phyloP scores from a whole-genome alignment of 805 yeast genomes.

The Cyberlindnera veronae region DNA sequence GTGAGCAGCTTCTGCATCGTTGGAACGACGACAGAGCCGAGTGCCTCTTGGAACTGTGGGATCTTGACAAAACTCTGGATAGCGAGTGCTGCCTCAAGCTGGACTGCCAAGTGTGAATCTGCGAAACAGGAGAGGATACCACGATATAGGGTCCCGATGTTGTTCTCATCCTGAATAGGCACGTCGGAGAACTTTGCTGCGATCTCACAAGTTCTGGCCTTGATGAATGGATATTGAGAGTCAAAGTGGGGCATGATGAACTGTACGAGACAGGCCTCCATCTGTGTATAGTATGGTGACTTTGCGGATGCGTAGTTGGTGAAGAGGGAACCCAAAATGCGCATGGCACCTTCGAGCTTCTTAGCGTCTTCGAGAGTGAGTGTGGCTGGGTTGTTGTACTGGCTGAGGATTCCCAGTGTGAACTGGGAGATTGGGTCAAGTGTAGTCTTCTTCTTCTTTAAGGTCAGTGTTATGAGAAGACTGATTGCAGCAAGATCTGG shows the following conservation, averaged over 20 bases:
- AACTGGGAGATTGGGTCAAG: constrained; percentile 60
- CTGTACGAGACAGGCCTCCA: constrained; percentile 63
- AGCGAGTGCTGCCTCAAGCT: constrained; percentile 80
- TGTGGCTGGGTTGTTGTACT: constrained; percentile 31
- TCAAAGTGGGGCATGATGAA: constrained; percentile 71
- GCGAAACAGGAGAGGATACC: constrained; percentile 43
- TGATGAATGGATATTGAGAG: constrained; percentile 60
- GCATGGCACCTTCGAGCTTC: constrained; percentile 72
- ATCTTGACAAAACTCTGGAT: constrained; percentile 72
- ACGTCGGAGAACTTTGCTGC: constrained; percentile 62
- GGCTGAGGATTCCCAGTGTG: constrained; percentile 46
- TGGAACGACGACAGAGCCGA: constrained; percentile 67
- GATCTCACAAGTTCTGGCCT: constrained; percentile 71
- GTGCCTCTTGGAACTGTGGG: constrained; percentile 62
- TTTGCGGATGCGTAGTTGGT: constrained; percentile 50
- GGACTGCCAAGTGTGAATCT: constrained; percentile 60
- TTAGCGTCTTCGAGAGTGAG: constrained; percentile 48
- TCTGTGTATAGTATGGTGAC: constrained; percentile 56
- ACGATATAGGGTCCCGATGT: constrained; percentile 37
- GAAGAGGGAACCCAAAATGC: constrained; percentile 73
- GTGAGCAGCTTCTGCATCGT: constrained; percentile 77
- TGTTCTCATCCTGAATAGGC: constrained; percentile 41
- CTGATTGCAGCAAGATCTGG: constrained; percentile 81
- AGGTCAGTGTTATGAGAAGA: constrained; percentile 66
- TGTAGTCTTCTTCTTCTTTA: constrained; percentile 58